A percentile compares a stretch with the other conserved stretches of the same genome.
Conservation (phyloP, 2,329 filamentous ascomycete species). For the Fusarium sp. region DNA sequence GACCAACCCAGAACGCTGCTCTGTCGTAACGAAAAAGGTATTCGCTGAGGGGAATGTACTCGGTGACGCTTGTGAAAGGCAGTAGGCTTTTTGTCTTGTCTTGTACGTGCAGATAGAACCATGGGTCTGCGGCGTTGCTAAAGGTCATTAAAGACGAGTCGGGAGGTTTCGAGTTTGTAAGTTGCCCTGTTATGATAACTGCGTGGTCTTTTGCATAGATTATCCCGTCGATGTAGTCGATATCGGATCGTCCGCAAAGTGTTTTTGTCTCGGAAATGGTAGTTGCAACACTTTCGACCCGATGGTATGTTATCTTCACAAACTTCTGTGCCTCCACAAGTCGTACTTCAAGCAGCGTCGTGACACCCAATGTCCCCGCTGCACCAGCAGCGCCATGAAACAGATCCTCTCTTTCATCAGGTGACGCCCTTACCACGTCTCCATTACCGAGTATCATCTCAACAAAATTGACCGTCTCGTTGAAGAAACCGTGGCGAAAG, state of each 20-base stretch:
- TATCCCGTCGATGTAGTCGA: slow-evolving; percentile 73
- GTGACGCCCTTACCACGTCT: slow-evolving; percentile 61
- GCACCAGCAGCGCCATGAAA: slow-evolving; percentile 70
- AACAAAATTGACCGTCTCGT: slow-evolving; percentile 69
- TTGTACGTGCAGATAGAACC: slow-evolving; percentile 74
- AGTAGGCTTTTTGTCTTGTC: slow-evolving; percentile 32
- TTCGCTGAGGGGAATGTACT: slow-evolving; percentile 52
- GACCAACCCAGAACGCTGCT: slow-evolving; percentile 73
- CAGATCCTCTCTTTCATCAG: slow-evolving; percentile 62
- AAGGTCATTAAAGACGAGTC: slow-evolving; percentile 54
- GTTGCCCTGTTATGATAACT: slow-evolving; percentile 65
- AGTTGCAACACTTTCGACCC: slow-evolving; percentile 56
- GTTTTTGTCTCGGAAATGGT: slow-evolving; percentile 57
- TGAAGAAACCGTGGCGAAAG: slow-evolving; percentile 75
- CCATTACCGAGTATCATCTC: slow-evolving; percentile 74
- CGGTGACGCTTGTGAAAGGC: not conserved
- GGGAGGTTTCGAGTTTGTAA: slow-evolving; percentile 46
- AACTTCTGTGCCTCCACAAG: slow-evolving; percentile 65
- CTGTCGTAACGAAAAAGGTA: slow-evolving; percentile 73
- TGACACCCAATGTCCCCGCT: slow-evolving; percentile 70
- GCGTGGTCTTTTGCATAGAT: slow-evolving; percentile 61
- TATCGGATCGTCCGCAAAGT: not conserved
- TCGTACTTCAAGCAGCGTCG: slow-evolving; percentile 69
- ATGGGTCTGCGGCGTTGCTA: slow-evolving; percentile 66
- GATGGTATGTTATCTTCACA: slow-evolving; percentile 67